Evolutionary conservation across 768 basidiomycete species (phyloP).

Genomic region (Boletus coccyginus): DNA sequence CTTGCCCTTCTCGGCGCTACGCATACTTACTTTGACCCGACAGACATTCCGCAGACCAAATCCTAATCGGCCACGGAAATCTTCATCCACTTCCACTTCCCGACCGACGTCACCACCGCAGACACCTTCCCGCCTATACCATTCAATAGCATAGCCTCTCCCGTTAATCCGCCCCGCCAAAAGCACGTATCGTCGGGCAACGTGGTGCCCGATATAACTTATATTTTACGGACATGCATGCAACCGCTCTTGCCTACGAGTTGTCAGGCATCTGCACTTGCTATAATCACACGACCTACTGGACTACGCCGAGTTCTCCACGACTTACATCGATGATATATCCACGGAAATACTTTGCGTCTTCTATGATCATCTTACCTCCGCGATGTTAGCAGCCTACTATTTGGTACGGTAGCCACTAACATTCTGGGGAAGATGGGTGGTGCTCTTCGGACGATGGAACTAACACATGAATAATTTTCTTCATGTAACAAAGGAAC

Average conservation of each 20-base stretch:
- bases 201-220: slow-evolving; percentile 23
- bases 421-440: slow-evolving; percentile 3
- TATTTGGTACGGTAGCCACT: background rate
- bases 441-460: slow-evolving; percentile 17
- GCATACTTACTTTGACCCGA: background rate
- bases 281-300: slow-evolving; percentile 28
- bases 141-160: slow-evolving; percentile 31
- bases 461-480: slow-evolving; percentile 28
- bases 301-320: slow-evolving; percentile 16
- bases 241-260: slow-evolving; percentile 19
- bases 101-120: slow-evolving; percentile 29
- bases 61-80: slow-evolving; percentile 24
- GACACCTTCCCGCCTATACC: slow-evolving; percentile 33
- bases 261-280: slow-evolving; percentile 17
- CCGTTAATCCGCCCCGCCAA: slow-evolving; percentile 19
- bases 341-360: slow-evolving; percentile 19
- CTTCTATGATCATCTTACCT: slow-evolving; percentile 22
- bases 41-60: slow-evolving; percentile 36
- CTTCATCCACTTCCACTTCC: slow-evolving; percentile 19
- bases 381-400: slow-evolving; percentile 7
- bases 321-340: slow-evolving; percentile 27
- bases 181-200: slow-evolving; percentile 12
- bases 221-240: slow-evolving; percentile 28
- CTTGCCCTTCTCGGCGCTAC: background rate
- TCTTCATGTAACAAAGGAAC: slow-evolving; percentile 24